Percentiles rank a stretch among this genome's conserved stretches.
These are phyloP conservation scores for Anthracocystis panici-leucophaei DNA, from an alignment of 1,284 basidiomycete species.

Conservation along the genomic window DNA sequence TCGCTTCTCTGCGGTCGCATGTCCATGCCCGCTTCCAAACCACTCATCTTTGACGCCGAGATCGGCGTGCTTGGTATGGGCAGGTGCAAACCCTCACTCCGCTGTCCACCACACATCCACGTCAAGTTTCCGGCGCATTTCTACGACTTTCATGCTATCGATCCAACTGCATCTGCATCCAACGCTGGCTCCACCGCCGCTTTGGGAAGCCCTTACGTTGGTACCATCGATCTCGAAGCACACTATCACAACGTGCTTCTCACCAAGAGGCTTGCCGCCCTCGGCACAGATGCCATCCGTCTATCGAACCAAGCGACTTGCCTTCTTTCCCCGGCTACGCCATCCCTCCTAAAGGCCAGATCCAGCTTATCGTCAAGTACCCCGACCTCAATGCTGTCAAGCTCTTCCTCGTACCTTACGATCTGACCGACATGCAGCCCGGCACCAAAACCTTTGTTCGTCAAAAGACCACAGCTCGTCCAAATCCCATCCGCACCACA, in stretches of 20 bases:
- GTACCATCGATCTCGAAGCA: conserved; percentile 69
- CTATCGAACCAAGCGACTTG: conserved; percentile 7
- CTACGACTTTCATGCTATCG: conserved; percentile 57
- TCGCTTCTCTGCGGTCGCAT: conserved; percentile 70
- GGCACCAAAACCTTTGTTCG: conserved; percentile 62
- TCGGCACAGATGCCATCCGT: conserved; percentile 3
- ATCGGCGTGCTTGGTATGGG: conserved; percentile 68
- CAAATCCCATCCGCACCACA: background rate
- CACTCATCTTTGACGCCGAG: conserved; percentile 68
- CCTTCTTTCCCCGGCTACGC: conserved; percentile 72
- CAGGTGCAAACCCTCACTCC: conserved; percentile 48
- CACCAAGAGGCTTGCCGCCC: conserved; percentile 2
- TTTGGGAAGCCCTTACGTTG: conserved; percentile 69
- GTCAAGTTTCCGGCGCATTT: conserved; percentile 69
- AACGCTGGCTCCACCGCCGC: conserved; percentile 27
- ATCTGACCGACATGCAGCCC: conserved; percentile 70
- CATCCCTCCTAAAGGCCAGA: conserved; percentile 72
- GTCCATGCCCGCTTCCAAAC: conserved; percentile 63
- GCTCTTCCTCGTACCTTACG: conserved; percentile 73
- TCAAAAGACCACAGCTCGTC: conserved; percentile 49
- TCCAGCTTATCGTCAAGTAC: conserved; percentile 73
- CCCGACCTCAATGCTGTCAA: conserved; percentile 71
- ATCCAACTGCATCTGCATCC: conserved; percentile 10
- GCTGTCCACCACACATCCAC: conserved; percentile 68
- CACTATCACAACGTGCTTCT: conserved; percentile 57